Base-by-base conservation (phyloP, 768 basidiomycete species). In the Lentinula sp. region DNA sequence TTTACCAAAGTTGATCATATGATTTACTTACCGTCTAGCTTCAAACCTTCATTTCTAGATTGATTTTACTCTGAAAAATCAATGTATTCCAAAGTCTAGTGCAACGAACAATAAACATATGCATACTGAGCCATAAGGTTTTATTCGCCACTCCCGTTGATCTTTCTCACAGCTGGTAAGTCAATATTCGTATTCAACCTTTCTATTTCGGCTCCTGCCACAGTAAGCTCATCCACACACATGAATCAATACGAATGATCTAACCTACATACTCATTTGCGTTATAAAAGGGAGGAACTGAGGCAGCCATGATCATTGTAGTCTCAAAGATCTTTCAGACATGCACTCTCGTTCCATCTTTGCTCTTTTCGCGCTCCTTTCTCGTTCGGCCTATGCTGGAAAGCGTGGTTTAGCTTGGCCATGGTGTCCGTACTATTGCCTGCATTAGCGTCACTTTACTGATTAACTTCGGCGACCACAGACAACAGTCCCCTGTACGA, bases 331-430 rank as follows among this genome's bases (percentile, higher is more conserved):
- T 48, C 46, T 43, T 45, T 9, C 16, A 45, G 28, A 34, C 57
- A 59, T 59, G 57, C n/a, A 48, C 46, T 59, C 57, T 49, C 45
- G 16, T 16, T 50, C 45, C 16, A 18, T 32, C 13, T 58, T 64
- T 34, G 34, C 61, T 8, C 23, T 66, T 28, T 61, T 67, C 23
- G 64, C 65, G 2, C 65, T 64, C 34, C 56, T 63, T 32, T 32
- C 32, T 46, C 61, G 61, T 7, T 64, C 65, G 57, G 39, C 32
- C 2, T 64, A 64, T 7, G 76, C 76, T 23, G 75, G 76, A 28
- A 76, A 76, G 65, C 69, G 74, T 18, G 75, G 75, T 42, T 69
- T 76, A 23, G 66, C 65, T 46, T 76, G 75, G 75, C 65, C 75
- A 32, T 77, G 63, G 62, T 76, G 73, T 74, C 60, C 62, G 66